Conservation (phyloP, 257 asterid genomes). For the Solanum rostratum region DNA sequence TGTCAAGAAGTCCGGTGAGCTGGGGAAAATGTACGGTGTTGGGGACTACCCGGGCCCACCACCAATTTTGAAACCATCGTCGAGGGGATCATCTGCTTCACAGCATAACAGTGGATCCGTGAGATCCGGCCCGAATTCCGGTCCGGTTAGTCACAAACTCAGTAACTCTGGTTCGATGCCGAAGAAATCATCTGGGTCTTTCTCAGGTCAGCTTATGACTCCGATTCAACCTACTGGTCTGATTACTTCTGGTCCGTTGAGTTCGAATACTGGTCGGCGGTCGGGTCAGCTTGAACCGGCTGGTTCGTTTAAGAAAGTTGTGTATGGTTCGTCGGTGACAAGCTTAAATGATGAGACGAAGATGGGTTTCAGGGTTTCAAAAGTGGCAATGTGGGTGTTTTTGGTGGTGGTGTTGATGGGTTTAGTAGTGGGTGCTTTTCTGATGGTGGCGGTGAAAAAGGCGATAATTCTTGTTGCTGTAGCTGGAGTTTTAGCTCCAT, state of each 20-base stretch:
- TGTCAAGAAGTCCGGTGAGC: constrained; percentile 82
- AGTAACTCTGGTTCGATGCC: constrained; percentile 57
- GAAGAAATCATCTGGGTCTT: constrained; percentile 63
- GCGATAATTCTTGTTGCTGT: constrained; percentile 54
- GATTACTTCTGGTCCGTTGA: constrained; percentile 56
- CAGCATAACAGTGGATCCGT: constrained; percentile 67
- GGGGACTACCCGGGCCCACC: constrained; percentile 44
- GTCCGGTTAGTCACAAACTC: constrained; percentile 31
- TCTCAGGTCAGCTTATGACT: constrained; percentile 73
- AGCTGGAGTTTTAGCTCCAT: constrained; percentile 36
- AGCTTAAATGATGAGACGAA: constrained; percentile 35
- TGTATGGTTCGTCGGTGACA: constrained; percentile 62
- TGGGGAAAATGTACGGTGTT: constrained; percentile 81
- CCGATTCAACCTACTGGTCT: constrained; percentile 79
- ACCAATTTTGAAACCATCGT: constrained; percentile 22
- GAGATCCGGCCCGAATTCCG: constrained; percentile 83
- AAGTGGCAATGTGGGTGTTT: constrained; percentile 79
- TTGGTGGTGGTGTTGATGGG: constrained; percentile 70
- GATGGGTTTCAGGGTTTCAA: constrained; percentile 71
- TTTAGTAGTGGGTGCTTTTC: constrained; percentile 69
- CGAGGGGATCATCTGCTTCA: constrained; percentile 47
- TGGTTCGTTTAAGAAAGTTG: constrained; percentile 34
- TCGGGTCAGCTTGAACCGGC: constrained; percentile 45
- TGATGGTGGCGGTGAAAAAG: constrained; percentile 76
- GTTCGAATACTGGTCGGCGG: constrained; percentile 40